Evolutionary conservation across 75 land plant genomes (phyloP).

Genomic region (Isoetes taiwanensis): DNA sequence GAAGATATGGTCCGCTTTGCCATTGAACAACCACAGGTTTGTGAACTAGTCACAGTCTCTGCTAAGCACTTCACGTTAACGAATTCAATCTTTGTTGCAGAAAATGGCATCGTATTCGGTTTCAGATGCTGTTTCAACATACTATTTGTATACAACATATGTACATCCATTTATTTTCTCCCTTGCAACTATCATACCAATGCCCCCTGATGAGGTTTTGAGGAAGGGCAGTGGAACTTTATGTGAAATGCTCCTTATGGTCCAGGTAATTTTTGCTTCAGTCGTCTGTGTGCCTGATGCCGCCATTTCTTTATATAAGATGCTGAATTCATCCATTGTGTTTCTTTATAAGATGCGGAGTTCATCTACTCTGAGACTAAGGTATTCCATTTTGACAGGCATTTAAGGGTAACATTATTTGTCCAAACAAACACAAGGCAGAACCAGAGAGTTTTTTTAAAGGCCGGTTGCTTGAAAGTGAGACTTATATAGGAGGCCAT

Average conservation of each 20-base stretch:
- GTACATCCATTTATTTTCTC: slow-evolving; percentile 99
- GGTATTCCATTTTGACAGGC: slow-evolving; percentile 39
- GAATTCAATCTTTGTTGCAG: slow-evolving; percentile 27
- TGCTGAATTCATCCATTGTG: background rate
- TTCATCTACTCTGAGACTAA: background rate
- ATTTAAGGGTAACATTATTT: slow-evolving; percentile 85
- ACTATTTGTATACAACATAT: slow-evolving; percentile 95
- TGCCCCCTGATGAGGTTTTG: slow-evolving; percentile 98
- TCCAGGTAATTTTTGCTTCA: slow-evolving; percentile 47
- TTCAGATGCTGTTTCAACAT: slow-evolving; percentile 97
- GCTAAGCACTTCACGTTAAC: background rate
- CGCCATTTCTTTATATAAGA: background rate
- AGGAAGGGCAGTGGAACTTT: slow-evolving; percentile 98
- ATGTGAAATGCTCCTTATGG: slow-evolving; percentile 99
- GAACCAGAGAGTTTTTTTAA: slow-evolving; percentile 79
- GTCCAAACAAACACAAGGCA: slow-evolving; percentile 90
- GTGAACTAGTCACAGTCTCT: too few relatives aligned
- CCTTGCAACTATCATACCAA: slow-evolving; percentile 94
- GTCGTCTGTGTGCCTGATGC: background rate
- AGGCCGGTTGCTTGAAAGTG: slow-evolving; percentile 82
- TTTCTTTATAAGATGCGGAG: background rate
- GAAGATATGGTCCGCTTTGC: slow-evolving; percentile 99
- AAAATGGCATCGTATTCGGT: slow-evolving; percentile 99
- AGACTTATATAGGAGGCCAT: slow-evolving; percentile 98
- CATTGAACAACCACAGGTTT: slow-evolving; percentile 87